A percentile compares a stretch with the other conserved stretches of the same genome.
These are phyloP conservation scores for Trametes pubescens DNA, from an alignment of 1,284 basidiomycete genomes.

Conservation along the genomic window DNA sequence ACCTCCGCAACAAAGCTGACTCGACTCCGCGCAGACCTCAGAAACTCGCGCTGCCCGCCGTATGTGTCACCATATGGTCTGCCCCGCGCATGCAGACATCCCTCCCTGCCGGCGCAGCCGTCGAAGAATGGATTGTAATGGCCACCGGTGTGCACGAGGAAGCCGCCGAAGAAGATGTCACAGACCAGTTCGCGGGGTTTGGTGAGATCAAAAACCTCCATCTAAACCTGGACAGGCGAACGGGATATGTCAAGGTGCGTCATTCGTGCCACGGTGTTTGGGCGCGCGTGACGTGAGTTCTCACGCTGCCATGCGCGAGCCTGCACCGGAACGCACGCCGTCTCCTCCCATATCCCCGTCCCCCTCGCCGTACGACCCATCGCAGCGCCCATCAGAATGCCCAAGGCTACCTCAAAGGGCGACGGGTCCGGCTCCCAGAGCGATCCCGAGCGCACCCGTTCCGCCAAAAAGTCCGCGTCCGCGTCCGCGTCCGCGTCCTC, in stretches of 20 bases:
- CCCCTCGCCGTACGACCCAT: too few relatives aligned
- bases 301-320: neutral
- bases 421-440: too few relatives aligned
- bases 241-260: conserved; percentile 97
- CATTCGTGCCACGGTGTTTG: conserved; percentile 12
- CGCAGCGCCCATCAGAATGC: too few relatives aligned
- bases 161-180: conserved; percentile 96
- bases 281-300: conserved; percentile 16
- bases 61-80: conserved; percentile 48
- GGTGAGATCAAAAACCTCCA: conserved; percentile 98
- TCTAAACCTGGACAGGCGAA: conserved; percentile 95
- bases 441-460: too few relatives aligned
- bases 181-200: conserved; percentile 97
- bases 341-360: too few relatives aligned
- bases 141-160: conserved; percentile 98
- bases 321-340: neutral
- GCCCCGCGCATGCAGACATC: conserved; percentile 15
- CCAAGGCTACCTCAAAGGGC: too few relatives aligned
- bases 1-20: too few relatives aligned
- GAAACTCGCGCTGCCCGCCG: conserved; percentile 84
- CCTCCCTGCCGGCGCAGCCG: conserved; percentile 63
- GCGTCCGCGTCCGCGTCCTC: conserved; percentile 16
- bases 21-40: conserved; percentile 66
- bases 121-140: conserved; percentile 98
- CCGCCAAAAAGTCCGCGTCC: too few relatives aligned